Conservation (phyloP, 805 yeast genomes). For the Yamadazyma paraphyllophila region DNA sequence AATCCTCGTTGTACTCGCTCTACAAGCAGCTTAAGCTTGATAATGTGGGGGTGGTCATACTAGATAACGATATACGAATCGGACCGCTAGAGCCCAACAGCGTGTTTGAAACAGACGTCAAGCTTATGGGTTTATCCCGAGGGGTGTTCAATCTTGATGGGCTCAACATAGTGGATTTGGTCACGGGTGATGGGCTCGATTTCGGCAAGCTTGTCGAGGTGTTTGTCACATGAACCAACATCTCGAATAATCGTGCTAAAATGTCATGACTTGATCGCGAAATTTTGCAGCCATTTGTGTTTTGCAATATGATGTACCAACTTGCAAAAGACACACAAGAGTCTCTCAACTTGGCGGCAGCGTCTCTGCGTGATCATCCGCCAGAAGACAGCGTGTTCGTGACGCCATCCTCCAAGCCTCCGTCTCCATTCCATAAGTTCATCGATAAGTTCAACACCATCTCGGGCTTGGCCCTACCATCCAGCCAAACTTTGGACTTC, state of each 20-base stretch:
- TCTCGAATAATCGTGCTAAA: background rate
- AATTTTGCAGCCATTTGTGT: background rate
- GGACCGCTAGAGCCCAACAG: conserved; percentile 61
- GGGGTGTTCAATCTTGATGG: conserved; percentile 68
- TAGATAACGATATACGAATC: conserved; percentile 64
- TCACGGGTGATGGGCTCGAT: conserved; percentile 65
- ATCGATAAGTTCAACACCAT: conserved; percentile 9
- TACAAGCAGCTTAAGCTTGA: conserved; percentile 41
- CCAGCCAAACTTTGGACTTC: background rate
- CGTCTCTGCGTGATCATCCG: too few relatives aligned
- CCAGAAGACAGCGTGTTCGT: background rate
- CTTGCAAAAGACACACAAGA: background rate
- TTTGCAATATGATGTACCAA: background rate
- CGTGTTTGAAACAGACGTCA: conserved; percentile 62
- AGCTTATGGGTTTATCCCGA: conserved; percentile 56
- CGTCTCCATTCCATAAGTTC: conserved; percentile 9
- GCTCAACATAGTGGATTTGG: conserved; percentile 60
- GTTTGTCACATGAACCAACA: conserved; percentile 46
- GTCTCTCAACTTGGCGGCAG: background rate
- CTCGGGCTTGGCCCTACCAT: conserved; percentile 1
- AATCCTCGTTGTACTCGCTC: conserved; percentile 23
- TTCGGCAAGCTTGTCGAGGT: conserved; percentile 72
- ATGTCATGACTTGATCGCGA: background rate
- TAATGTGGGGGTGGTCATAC: conserved; percentile 56
- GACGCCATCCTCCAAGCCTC: conserved; percentile 4